A percentile compares a stretch with the other conserved stretches of the same genome.
Evolutionary conservation across 441 rosid genomes (phyloP).

Genomic region (California macrophylla): DNA sequence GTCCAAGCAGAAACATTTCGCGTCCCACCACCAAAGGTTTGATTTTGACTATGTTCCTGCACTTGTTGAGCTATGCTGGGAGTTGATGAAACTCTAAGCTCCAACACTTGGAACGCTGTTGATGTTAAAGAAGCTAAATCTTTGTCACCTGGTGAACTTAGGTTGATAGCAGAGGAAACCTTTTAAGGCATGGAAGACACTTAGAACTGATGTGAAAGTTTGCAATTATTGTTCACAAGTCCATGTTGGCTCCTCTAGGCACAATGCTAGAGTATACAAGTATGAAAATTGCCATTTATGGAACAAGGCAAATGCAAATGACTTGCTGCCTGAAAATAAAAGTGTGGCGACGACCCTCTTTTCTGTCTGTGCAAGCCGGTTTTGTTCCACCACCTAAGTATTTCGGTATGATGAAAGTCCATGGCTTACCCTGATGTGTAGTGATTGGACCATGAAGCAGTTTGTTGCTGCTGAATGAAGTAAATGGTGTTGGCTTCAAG

Average conservation of each 20-base stretch:
- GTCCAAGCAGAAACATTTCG: conserved; percentile 59
- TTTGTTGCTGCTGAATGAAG: too few relatives aligned
- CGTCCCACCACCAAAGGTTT: conserved; percentile 61
- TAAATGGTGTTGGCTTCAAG: too few relatives aligned
- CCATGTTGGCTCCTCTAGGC: conserved; percentile 71
- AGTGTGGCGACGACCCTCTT: conserved; percentile 59
- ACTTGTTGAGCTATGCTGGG: conserved; percentile 72
- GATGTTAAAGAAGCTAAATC: conserved; percentile 26
- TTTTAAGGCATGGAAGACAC: conserved; percentile 58
- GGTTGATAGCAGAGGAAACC: conserved; percentile 45
- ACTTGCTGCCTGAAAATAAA: conserved; percentile 66
- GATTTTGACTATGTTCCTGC: conserved; percentile 71
- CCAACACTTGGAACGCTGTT: conserved; percentile 13
- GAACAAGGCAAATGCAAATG: conserved; percentile 60
- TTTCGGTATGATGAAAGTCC: conserved; percentile 56
- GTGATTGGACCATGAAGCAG: conserved; percentile 8
- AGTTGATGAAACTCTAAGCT: conserved; percentile 29
- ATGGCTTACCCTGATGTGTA: conserved; percentile 40
- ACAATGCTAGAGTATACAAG: conserved; percentile 75
- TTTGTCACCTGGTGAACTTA: conserved; percentile 34
- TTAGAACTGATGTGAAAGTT: conserved; percentile 58
- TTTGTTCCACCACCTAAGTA: conserved; percentile 47
- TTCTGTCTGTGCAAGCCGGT: conserved; percentile 70
- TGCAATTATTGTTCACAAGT: conserved; percentile 68
- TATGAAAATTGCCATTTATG: conserved; percentile 70